A percentile compares a stretch with the other conserved stretches of the same genome.
Conservation (phyloP, 208 protist species). For the Leptomonas pyrrhocoris region DNA sequence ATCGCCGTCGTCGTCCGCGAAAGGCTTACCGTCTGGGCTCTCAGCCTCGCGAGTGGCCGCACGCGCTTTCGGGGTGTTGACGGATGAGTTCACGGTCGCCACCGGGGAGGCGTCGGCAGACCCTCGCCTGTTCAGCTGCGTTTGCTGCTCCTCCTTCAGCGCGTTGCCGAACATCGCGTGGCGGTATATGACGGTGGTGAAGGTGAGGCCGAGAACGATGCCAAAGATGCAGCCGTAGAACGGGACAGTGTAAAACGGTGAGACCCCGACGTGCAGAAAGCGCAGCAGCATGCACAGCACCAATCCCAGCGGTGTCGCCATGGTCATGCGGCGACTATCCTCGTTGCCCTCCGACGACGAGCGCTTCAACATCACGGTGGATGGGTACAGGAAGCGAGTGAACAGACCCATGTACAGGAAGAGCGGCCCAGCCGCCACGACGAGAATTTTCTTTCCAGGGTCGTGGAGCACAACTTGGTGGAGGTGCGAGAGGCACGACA, state of each 20-base stretch:
- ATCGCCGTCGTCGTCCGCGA: not conserved
- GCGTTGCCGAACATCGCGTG: conserved; percentile 67
- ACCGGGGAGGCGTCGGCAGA: not conserved
- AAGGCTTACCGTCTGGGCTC: not conserved
- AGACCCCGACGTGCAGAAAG: conserved; percentile 54
- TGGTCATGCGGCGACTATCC: conserved; percentile 62
- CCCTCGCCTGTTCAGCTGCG: not conserved
- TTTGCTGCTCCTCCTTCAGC: conserved; percentile 26
- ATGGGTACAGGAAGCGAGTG: conserved; percentile 63
- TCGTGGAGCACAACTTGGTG: conserved; percentile 51
- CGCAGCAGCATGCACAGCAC: conserved; percentile 77
- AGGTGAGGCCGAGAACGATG: conserved; percentile 60
- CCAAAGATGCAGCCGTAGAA: conserved; percentile 66
- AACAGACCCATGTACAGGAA: conserved; percentile 59
- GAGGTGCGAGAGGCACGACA: conserved; percentile 58
- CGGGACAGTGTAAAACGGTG: conserved; percentile 63
- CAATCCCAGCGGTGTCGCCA: conserved; percentile 63
- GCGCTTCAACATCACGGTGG: conserved; percentile 21
- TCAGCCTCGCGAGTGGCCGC: not conserved
- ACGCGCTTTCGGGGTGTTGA: not conserved
- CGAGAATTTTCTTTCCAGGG: conserved; percentile 49
- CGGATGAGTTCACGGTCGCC: not conserved
- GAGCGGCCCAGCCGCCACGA: conserved; percentile 47
- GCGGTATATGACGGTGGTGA: conserved; percentile 63
- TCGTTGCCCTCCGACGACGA: conserved; percentile 39